Evolutionary conservation across 1,284 basidiomycete genomes (phyloP).

Genomic region (Cutaneotrichosporon cavernicola): DNA sequence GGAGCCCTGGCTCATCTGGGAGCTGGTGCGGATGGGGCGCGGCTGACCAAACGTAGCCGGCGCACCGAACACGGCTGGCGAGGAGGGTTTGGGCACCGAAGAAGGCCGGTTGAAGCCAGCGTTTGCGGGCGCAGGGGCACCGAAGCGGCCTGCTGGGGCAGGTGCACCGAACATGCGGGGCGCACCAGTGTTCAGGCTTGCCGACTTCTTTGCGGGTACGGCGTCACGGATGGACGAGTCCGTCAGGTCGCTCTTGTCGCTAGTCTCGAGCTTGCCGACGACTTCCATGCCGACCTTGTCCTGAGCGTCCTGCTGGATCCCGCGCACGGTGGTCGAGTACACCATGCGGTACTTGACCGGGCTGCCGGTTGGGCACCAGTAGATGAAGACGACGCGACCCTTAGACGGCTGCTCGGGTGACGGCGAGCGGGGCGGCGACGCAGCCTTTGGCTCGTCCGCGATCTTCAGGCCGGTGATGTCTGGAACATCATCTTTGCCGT

Average conservation of each 20-base stretch:
- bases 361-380: conserved; percentile 75
- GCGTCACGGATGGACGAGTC: conserved; percentile 62
- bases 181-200: conserved; percentile 15
- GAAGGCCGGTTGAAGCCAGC: conserved; percentile 25
- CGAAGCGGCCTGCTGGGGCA: conserved; percentile 28
- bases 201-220: conserved; percentile 8
- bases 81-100: conserved; percentile 33
- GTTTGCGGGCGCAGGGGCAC: conserved; percentile 24
- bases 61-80: conserved; percentile 27
- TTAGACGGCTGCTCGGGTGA: conserved; percentile 28
- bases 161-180: conserved; percentile 22
- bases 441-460: conserved; percentile 15
- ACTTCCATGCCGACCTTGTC: conserved; percentile 55
- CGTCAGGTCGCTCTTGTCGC: conserved; percentile 70
- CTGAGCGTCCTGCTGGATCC: conserved; percentile 62
- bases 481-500: conserved; percentile 10
- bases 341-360: conserved; percentile 82
- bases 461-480: conserved; percentile 18
- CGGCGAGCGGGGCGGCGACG: conserved; percentile 12
- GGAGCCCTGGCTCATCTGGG: background rate
- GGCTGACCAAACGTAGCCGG: conserved; percentile 21
- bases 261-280: conserved; percentile 67
- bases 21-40: conserved; percentile 7
- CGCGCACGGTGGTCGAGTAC: conserved; percentile 68
- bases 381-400: conserved; percentile 68